A percentile compares a stretch with the other conserved stretches of the same genome.
phyloP scores from a whole-genome alignment of 2,329 filamentous ascomycete genomes.

The Endoconidiophora polonica region DNA sequence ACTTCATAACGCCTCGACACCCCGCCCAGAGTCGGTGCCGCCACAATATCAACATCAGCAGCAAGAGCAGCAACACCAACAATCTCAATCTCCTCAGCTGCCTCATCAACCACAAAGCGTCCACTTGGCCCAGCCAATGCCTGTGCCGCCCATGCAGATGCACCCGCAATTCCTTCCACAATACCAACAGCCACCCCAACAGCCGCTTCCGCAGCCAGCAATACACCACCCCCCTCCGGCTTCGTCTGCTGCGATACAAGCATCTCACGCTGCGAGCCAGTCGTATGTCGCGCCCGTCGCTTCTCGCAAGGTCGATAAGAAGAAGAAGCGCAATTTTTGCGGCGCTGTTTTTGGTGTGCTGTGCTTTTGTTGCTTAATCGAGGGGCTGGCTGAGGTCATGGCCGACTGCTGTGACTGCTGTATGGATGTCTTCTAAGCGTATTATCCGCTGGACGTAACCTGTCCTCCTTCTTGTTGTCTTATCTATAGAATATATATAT shows the following conservation, averaged over 20 bases:
- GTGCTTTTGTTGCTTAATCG: conserved; percentile 34
- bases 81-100: conserved; percentile 17
- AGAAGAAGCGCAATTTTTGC: conserved; percentile 24
- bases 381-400: conserved; percentile 34
- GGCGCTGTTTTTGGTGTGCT: conserved; percentile 23
- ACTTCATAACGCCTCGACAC: background rate
- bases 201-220: background rate
- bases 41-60: conserved; percentile 2
- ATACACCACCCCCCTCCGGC: too few relatives aligned
- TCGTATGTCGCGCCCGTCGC: too few relatives aligned
- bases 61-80: conserved; percentile 1
- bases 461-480: too few relatives aligned
- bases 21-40: background rate
- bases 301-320: too few relatives aligned
- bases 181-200: background rate
- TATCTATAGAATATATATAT: too few relatives aligned
- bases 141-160: too few relatives aligned
- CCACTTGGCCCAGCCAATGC: too few relatives aligned
- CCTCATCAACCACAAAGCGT: background rate
- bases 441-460: too few relatives aligned
- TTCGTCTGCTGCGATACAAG: too few relatives aligned
- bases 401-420: conserved; percentile 27
- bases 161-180: too few relatives aligned
- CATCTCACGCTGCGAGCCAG: too few relatives aligned
- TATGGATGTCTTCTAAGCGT: conserved; percentile 15